Evolutionary conservation across 169 alveolate genomes (phyloP).

Genomic region (Cystoisospora suis): DNA sequence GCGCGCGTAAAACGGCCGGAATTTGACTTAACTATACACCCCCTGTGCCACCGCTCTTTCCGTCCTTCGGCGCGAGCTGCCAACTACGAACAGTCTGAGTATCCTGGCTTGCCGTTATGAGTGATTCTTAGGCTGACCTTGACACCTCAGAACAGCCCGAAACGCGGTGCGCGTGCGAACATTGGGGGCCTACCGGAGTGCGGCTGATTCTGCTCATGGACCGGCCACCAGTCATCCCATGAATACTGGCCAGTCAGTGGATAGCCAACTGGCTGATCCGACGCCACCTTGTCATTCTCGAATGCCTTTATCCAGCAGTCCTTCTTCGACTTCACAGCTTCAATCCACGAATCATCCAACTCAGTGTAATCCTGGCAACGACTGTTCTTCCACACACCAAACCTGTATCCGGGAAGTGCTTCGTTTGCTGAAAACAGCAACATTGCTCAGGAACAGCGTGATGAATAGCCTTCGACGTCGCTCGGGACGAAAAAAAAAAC

Average conservation of each 20-base stretch:
- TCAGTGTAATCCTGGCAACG: conserved; percentile 29
- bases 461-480: too few relatives aligned
- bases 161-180: too few relatives aligned
- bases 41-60: too few relatives aligned
- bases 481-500: too few relatives aligned
- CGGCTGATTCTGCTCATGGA: neutral
- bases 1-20: too few relatives aligned
- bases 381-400: conserved; percentile 31
- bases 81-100: too few relatives aligned
- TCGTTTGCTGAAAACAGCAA: conserved; percentile 21
- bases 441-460: neutral
- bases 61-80: too few relatives aligned
- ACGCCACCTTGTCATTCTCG: conserved; percentile 36
- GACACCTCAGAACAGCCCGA: too few relatives aligned
- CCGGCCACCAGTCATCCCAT: conserved; percentile 19
- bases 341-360: neutral
- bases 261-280: conserved; percentile 26
- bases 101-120: too few relatives aligned
- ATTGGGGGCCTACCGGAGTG: neutral
- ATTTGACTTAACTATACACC: too few relatives aligned
- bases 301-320: conserved; percentile 52
- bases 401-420: conserved; percentile 16
- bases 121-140: too few relatives aligned
- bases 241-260: neutral
- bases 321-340: neutral